Evolutionary conservation across 2,329 filamentous ascomycete species (phyloP), one percentile per base, ranked within the genome.

Genomic region (Aspergillus tamarii): DNA sequence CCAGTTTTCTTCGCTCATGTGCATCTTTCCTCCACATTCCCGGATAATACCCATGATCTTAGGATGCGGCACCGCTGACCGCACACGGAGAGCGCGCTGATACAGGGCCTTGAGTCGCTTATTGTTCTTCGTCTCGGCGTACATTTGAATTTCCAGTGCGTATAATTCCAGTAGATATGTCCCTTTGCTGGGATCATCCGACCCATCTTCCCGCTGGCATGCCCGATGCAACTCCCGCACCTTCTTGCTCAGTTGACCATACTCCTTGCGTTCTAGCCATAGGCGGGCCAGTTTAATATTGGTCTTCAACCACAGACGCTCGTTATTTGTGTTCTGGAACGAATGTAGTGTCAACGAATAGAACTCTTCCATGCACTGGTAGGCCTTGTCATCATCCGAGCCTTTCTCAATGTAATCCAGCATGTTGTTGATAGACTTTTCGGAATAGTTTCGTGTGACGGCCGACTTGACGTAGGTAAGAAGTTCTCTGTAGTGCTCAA

Each of bases 1-100:
- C 95, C 95, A 99, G 77, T 98, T 98, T 82, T 98, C 95, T 84
- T 99, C 95, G 78, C 92, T 95, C 95, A 99, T 98, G 82, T 98
- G 94, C 95, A 99, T 99, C 84, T 99, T 99, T 72, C 95, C 95
- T 73, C 95, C 95, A 77, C 95, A 99, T 82, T 99, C 95, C 60
- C 94, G 91, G 75, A 99, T 99, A 77, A 99, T 94, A 58, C 95
- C 95, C 93, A 98, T 97, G 77, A 99, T 97, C 81, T 97, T 96
- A 64, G 95, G 95, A 80, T 99, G 95, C 45, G 95, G 94, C 14
- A 99, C 95, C 0, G 95, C 95, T n/a, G 95, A 98, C 66, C 93
- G 90, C 60, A 99, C 94, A 68, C 91, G 91, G 57, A 99, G 86
- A 6, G 95, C 95, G 65, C 91, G 90, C 77, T 97, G 91, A 78